Conservation (phyloP, 2,329 filamentous ascomycete genomes). For the Pestalotiopsis sp. region DNA sequence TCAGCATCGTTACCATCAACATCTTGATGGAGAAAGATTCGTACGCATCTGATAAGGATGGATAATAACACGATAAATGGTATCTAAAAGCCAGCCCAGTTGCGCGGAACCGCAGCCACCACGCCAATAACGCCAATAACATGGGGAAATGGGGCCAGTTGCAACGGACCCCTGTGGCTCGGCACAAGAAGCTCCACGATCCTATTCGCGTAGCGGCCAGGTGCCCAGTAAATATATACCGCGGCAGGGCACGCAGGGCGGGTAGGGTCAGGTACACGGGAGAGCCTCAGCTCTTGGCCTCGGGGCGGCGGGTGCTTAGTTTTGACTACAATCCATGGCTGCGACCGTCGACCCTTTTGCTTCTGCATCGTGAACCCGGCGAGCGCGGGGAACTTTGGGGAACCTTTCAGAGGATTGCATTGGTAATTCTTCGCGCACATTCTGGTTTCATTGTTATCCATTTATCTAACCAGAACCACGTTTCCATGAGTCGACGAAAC, state of each 20-base stretch:
- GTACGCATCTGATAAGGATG: too few relatives aligned
- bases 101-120: neutral
- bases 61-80: too few relatives aligned
- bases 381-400: neutral
- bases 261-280: neutral
- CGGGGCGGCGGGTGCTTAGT: neutral
- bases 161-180: neutral
- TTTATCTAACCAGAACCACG: neutral
- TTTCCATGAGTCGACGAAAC: slow-evolving; percentile 9
- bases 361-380: neutral
- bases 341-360: neutral
- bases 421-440: slow-evolving; percentile 1
- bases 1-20: too few relatives aligned
- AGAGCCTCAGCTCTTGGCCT: slow-evolving; percentile 9
- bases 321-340: slow-evolving; percentile 1
- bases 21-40: too few relatives aligned
- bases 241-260: neutral
- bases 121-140: neutral
- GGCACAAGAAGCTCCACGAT: neutral
- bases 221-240: neutral
- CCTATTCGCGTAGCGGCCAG: neutral
- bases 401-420: neutral
- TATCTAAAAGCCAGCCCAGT: too few relatives aligned
- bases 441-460: neutral
- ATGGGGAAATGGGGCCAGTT: neutral